Evolutionary conservation across 306 rosid species (phyloP).

Genomic region (Begonia loranthoides): DNA sequence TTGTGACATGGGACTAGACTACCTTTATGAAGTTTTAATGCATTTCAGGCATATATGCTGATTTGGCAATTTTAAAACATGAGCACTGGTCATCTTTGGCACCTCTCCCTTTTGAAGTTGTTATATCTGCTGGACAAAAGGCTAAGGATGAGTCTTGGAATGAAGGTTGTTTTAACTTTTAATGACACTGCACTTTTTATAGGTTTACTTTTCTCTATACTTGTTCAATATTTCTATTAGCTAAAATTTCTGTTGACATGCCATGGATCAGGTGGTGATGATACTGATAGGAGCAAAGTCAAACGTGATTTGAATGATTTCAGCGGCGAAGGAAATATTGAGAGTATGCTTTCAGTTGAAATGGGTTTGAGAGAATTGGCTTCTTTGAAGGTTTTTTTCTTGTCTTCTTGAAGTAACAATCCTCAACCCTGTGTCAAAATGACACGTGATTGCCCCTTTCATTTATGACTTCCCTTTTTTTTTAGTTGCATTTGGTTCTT

Average conservation of each 20-base stretch:
- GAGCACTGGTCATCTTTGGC: constrained; percentile 94
- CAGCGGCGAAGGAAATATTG: constrained; percentile 86
- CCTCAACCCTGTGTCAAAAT: no score
- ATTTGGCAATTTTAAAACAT: constrained; percentile 60
- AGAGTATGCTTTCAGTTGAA: constrained; percentile 95
- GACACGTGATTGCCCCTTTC: neutral
- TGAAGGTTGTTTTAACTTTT: constrained; percentile 26
- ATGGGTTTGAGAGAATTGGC: constrained; percentile 84
- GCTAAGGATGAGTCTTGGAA: constrained; percentile 89
- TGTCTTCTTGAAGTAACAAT: neutral
- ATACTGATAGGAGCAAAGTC: constrained; percentile 48
- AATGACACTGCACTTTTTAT: neutral
- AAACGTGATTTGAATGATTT: constrained; percentile 74
- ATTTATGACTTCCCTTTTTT: neutral
- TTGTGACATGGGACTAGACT: no score
- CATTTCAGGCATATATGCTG: constrained; percentile 67
- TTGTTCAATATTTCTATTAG: neutral
- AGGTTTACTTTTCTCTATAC: neutral
- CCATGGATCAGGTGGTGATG: constrained; percentile 44
- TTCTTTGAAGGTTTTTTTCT: constrained; percentile 53
- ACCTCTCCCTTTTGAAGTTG: constrained; percentile 90
- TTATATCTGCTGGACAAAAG: constrained; percentile 91
- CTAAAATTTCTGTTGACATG: constrained; percentile 3
- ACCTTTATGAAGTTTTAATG: no score
- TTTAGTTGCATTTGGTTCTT: neutral